These are phyloP conservation scores for Fusarium temperatum DNA, from an alignment of 2,329 filamentous ascomycete genomes.

Conservation along the genomic window DNA sequence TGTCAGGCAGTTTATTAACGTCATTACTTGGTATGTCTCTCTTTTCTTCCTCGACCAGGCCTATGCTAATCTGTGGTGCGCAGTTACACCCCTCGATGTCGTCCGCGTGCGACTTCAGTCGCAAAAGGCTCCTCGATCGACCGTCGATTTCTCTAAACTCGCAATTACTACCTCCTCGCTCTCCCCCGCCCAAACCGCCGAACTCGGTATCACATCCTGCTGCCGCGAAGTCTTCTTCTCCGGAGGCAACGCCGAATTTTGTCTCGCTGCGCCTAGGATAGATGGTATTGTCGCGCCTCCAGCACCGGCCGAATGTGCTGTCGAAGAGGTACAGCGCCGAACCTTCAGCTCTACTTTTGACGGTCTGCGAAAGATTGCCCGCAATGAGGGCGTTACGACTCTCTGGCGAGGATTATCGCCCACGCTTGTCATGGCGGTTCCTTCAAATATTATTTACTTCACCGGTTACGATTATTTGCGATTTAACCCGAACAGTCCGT, in stretches of 20 bases:
- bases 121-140: constrained; percentile 65
- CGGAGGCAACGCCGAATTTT: constrained; percentile 83
- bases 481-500: constrained; percentile 75
- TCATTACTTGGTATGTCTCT: constrained; percentile 78
- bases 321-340: constrained; percentile 84
- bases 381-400: constrained; percentile 86
- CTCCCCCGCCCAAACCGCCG: constrained; percentile 76
- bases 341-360: constrained; percentile 93
- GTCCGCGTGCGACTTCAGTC: constrained; percentile 95
- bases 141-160: constrained; percentile 65
- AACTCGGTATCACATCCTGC: constrained; percentile 91
- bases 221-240: constrained; percentile 98
- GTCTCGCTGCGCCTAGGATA: constrained; percentile 74
- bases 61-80: constrained; percentile 11
- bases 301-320: constrained; percentile 75
- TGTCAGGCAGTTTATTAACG: constrained; percentile 88
- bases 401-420: constrained; percentile 95
- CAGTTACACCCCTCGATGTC: constrained; percentile 95
- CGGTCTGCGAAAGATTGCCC: constrained; percentile 91
- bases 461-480: constrained; percentile 97
- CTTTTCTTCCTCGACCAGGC: too few relatives aligned
- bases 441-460: constrained; percentile 98
- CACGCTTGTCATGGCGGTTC: constrained; percentile 91
- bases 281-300: constrained; percentile 55
- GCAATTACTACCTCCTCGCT: constrained; percentile 65